phyloP scores from a whole-genome alignment of 768 basidiomycete species.

The Collybia sordida region DNA sequence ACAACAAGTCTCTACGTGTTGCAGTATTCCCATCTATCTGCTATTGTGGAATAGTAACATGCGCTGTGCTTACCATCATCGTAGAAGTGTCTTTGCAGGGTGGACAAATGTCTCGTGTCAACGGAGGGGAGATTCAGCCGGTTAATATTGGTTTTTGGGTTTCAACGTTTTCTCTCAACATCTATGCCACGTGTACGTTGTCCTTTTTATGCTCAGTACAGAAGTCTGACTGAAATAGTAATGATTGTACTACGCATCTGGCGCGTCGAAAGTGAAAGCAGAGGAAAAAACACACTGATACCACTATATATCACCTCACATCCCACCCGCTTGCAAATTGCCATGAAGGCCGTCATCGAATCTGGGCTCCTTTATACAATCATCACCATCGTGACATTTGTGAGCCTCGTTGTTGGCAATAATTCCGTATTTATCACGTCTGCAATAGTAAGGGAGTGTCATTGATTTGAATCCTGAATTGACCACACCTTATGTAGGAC shows the following conservation, averaged over 20 bases:
- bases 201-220: background rate
- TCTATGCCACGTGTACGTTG: conserved; percentile 14
- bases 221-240: background rate
- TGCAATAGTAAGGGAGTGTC: background rate
- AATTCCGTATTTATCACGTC: background rate
- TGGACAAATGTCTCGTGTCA: no score
- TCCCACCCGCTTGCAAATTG: background rate
- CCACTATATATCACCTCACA: background rate
- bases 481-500: background rate
- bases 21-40: conserved; percentile 11
- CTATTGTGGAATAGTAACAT: no score
- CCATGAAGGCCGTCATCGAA: background rate
- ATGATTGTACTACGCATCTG: conserved; percentile 3
- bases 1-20: conserved; percentile 7
- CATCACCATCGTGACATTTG: background rate
- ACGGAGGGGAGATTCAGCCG: no score
- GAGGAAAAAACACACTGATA: background rate
- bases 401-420: background rate
- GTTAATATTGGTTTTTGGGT: conserved; percentile 11
- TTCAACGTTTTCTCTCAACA: conserved; percentile 12
- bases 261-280: background rate
- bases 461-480: background rate
- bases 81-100: no score
- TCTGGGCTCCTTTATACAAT: background rate
- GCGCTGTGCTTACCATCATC: no score